These are phyloP conservation scores for Spinacia oleracea DNA, from an alignment of 179 eudicot genomes.

Conservation along the genomic window DNA sequence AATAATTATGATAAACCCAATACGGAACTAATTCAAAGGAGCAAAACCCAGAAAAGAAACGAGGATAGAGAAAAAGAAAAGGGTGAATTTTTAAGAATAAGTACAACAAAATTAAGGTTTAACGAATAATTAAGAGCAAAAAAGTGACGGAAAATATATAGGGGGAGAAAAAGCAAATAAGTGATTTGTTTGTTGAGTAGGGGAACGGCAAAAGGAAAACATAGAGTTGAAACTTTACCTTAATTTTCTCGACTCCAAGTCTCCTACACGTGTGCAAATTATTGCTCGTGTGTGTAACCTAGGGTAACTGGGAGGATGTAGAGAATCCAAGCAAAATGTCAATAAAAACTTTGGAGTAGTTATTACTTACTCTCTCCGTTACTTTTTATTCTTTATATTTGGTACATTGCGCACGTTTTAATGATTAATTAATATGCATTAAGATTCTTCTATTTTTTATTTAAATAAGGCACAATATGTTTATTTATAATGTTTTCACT, in stretches of 20 bases:
- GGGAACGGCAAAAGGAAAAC: neutral
- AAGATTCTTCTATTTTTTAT: too few relatives aligned
- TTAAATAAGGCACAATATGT: too few relatives aligned
- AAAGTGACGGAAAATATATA: neutral
- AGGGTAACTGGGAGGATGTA: too few relatives aligned
- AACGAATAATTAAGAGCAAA: neutral
- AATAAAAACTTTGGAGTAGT: too few relatives aligned
- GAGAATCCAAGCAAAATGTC: too few relatives aligned
- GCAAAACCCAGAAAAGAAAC: neutral
- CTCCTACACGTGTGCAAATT: neutral
- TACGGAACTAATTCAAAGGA: neutral
- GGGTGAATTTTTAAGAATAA: neutral
- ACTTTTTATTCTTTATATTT: too few relatives aligned
- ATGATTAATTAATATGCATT: too few relatives aligned
- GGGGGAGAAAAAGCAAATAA: neutral
- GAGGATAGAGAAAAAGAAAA: neutral
- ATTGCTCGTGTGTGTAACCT: neutral
- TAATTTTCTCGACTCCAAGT: neutral
- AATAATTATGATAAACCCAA: neutral
- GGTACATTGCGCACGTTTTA: too few relatives aligned
- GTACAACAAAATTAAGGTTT: neutral
- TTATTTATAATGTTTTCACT: too few relatives aligned
- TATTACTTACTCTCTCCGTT: too few relatives aligned
- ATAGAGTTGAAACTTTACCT: constrained; percentile 17
- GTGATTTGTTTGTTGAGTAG: neutral